phyloP scores from a whole-genome alignment of 805 yeast genomes.

The Spathaspora passalidarum region DNA sequence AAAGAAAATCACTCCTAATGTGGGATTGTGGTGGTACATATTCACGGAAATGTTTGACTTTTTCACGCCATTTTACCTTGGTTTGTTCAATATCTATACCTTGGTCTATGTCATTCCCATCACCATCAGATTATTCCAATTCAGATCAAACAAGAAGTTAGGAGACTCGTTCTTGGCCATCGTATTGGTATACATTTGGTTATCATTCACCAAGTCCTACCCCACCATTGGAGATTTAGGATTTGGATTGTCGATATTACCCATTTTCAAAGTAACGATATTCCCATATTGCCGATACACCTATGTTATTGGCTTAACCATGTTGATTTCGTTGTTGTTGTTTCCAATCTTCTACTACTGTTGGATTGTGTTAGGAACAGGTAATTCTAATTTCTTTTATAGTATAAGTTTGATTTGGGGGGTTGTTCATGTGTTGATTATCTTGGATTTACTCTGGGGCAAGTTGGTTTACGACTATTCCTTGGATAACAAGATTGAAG shows the following conservation, averaged over 20 bases:
- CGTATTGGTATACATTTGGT: slow-evolving; percentile 39
- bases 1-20: slow-evolving; percentile 76
- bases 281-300: slow-evolving; percentile 47
- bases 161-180: slow-evolving; percentile 58
- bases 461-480: slow-evolving; percentile 63
- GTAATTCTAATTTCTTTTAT: slow-evolving; percentile 94
- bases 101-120: slow-evolving; percentile 69
- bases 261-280: slow-evolving; percentile 45
- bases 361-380: slow-evolving; percentile 93
- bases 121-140: slow-evolving; percentile 58
- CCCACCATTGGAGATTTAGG: slow-evolving; percentile 81
- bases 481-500: slow-evolving; percentile 33
- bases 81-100: slow-evolving; percentile 77
- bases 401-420: slow-evolving; percentile 86
- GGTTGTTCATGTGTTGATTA: slow-evolving; percentile 60
- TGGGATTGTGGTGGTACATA: slow-evolving; percentile 98
- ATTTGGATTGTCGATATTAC: slow-evolving; percentile 33
- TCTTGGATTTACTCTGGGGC: slow-evolving; percentile 83
- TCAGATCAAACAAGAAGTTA: slow-evolving; percentile 7
- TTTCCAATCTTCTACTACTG: slow-evolving; percentile 89
- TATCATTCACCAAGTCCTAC: slow-evolving; percentile 72
- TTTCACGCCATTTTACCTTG: slow-evolving; percentile 77
- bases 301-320: slow-evolving; percentile 45
- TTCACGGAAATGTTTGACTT: slow-evolving; percentile 93
- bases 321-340: slow-evolving; percentile 53